Percentiles rank a stretch among this genome's conserved stretches.
phyloP scores from a whole-genome alignment of 1,284 basidiomycete species.

The Ceratobasidium sp. region DNA sequence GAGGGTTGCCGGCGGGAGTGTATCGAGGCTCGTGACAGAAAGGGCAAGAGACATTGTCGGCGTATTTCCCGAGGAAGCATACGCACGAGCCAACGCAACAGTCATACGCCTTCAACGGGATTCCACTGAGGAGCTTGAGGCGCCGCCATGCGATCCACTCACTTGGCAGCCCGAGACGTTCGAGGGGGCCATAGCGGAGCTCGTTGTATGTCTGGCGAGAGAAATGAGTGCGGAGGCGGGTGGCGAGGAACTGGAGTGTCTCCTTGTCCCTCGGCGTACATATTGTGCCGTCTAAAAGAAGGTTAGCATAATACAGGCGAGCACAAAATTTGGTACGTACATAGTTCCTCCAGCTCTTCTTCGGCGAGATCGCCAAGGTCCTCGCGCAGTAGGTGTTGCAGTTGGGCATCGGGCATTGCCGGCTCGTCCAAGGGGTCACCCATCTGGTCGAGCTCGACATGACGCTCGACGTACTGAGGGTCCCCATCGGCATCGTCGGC shows the following conservation, averaged over 20 bases:
- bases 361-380: slow-evolving; percentile 5
- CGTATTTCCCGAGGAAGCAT: slow-evolving; percentile 44
- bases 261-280: slow-evolving; percentile 7
- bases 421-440: neutral
- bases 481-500: too few species aligned
- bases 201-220: slow-evolving; percentile 1
- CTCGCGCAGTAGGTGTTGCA: neutral
- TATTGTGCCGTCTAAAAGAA: neutral
- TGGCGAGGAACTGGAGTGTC: slow-evolving; percentile 9
- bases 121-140: slow-evolving; percentile 5
- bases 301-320: neutral
- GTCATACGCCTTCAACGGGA: slow-evolving; percentile 60
- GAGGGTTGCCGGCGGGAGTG: neutral
- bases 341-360: slow-evolving; percentile 5
- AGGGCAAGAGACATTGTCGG: slow-evolving; percentile 28
- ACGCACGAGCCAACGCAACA: slow-evolving; percentile 50
- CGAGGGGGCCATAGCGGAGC: neutral
- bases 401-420: neutral
- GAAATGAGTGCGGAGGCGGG: slow-evolving; percentile 1
- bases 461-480: too few species aligned
- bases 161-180: slow-evolving; percentile 15
- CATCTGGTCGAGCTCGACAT: too few species aligned
- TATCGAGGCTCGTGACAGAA: slow-evolving; percentile 16
- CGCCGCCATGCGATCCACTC: slow-evolving; percentile 25
- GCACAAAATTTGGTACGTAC: neutral